These are phyloP conservation scores for Coemansia erecta DNA, from an alignment of 192 early-diverging fungal genomes.

Conservation along the genomic window DNA sequence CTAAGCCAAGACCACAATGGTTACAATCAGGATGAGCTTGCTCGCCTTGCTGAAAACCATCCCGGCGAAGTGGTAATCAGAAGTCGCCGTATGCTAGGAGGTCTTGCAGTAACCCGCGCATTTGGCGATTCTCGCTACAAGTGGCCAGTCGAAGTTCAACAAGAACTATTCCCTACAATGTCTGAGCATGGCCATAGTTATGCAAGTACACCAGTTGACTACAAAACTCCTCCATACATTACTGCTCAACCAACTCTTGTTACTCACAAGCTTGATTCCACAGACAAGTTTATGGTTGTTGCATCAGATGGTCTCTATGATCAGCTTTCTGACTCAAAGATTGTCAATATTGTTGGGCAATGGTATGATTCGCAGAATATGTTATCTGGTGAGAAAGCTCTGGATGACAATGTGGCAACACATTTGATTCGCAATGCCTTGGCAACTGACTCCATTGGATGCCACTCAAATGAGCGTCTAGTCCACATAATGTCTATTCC, in stretches of 20 bases:
- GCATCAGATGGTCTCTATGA: constrained; percentile 87
- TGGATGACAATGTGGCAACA: constrained; percentile 14
- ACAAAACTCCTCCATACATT: constrained; percentile 69
- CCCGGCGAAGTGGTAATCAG: constrained; percentile 65
- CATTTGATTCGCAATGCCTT: constrained; percentile 58
- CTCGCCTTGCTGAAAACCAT: constrained; percentile 62
- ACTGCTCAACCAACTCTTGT: constrained; percentile 73
- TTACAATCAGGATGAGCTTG: constrained; percentile 49
- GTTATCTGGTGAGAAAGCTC: constrained; percentile 5
- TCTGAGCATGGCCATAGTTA: constrained; percentile 36
- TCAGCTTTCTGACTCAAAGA: constrained; percentile 64
- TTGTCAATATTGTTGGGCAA: constrained; percentile 39
- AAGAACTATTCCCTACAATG: constrained; percentile 46
- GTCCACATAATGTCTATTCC: constrained; percentile 61
- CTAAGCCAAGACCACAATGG: constrained; percentile 67
- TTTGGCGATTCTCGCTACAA: constrained; percentile 73
- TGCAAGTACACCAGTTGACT: constrained; percentile 51
- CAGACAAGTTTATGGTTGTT: constrained; percentile 74
- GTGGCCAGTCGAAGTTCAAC: constrained; percentile 61
- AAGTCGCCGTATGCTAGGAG: constrained; percentile 62
- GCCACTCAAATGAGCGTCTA: constrained; percentile 61
- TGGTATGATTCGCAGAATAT: constrained; percentile 39
- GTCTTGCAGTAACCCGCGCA: constrained; percentile 53
- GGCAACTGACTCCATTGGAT: constrained; percentile 37
- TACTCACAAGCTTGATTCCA: too few relatives aligned